Evolutionary conservation across 2,329 filamentous ascomycete species (phyloP).

Genomic region (Xylaria sp.): DNA sequence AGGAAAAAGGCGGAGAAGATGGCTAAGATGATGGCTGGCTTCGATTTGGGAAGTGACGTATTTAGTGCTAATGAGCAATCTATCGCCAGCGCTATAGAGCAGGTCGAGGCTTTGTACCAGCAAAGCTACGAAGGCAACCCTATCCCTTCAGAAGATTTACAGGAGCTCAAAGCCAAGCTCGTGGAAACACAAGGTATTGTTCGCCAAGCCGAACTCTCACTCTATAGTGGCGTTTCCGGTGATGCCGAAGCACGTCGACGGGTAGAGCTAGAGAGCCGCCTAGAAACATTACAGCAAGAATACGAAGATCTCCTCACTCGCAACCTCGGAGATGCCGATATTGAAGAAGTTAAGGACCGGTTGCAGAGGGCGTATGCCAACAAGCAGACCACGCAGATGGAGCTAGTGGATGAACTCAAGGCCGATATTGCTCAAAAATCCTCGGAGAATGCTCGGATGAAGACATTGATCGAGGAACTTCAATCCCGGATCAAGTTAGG

Average conservation of each 20-base stretch:
- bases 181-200: constrained; percentile 93
- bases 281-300: constrained; percentile 79
- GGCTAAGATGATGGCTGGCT: constrained; percentile 99
- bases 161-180: constrained; percentile 79
- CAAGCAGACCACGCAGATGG: constrained; percentile 77
- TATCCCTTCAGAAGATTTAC: constrained; percentile 83
- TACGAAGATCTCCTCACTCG: constrained; percentile 85
- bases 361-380: constrained; percentile 81
- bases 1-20: constrained; percentile 99
- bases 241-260: constrained; percentile 74
- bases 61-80: constrained; percentile 93
- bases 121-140: constrained; percentile 80
- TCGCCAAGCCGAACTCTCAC: constrained; percentile 88
- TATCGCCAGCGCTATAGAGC: constrained; percentile 84
- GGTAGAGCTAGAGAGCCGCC: constrained; percentile 79
- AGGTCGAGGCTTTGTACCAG: constrained; percentile 82
- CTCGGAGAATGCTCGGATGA: constrained; percentile 84
- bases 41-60: constrained; percentile 91
- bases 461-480: constrained; percentile 81
- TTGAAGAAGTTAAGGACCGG: constrained; percentile 83
- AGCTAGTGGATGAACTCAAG: constrained; percentile 81
- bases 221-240: constrained; percentile 75
- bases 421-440: constrained; percentile 79
- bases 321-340: constrained; percentile 81
- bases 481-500: constrained; percentile 77